Evolutionary conservation across 176 grass and related monocot species (phyloP).

Genomic region (Musa acuminata): DNA sequence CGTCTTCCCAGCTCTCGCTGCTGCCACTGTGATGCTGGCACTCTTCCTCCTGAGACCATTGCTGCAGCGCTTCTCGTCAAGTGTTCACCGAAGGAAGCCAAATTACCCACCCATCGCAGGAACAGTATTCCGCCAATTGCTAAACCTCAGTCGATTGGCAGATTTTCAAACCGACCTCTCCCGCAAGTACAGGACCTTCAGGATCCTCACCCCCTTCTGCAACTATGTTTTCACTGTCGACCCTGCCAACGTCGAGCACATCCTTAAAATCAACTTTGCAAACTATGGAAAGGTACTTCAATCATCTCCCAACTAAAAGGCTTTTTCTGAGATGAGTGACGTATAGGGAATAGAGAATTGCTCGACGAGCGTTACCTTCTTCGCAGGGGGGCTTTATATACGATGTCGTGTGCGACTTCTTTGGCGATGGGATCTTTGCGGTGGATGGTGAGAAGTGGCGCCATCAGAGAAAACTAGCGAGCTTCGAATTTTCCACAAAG

Average conservation of each 20-base stretch:
- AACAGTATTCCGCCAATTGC: neutral
- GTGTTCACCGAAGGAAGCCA: no score
- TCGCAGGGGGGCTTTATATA: neutral
- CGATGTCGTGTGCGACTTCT: neutral
- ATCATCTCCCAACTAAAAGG: neutral
- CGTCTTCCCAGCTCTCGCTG: neutral
- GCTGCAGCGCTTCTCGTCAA: neutral
- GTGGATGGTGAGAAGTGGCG: constrained; percentile 7
- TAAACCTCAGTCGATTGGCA: neutral
- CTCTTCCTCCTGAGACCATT: neutral
- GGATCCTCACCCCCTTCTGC: constrained; percentile 6
- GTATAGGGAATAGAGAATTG: neutral
- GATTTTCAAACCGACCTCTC: neutral
- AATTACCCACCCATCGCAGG: neutral
- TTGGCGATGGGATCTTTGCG: constrained; percentile 5
- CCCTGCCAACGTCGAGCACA: constrained; percentile 14
- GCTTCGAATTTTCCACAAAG: constrained; percentile 12
- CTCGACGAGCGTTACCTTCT: no score
- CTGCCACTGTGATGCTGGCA: neutral
- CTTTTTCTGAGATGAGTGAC: neutral
- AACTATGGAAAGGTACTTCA: constrained; percentile 10
- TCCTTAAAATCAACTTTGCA: constrained; percentile 12
- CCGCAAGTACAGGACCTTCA: constrained; percentile 7
- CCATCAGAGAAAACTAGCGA: constrained; percentile 2
- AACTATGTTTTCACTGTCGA: constrained; percentile 17